A percentile compares a stretch with the other conserved stretches of the same genome.
phyloP scores from a whole-genome alignment of 257 asterid genomes.

The Rauvolfia tetraphylla region DNA sequence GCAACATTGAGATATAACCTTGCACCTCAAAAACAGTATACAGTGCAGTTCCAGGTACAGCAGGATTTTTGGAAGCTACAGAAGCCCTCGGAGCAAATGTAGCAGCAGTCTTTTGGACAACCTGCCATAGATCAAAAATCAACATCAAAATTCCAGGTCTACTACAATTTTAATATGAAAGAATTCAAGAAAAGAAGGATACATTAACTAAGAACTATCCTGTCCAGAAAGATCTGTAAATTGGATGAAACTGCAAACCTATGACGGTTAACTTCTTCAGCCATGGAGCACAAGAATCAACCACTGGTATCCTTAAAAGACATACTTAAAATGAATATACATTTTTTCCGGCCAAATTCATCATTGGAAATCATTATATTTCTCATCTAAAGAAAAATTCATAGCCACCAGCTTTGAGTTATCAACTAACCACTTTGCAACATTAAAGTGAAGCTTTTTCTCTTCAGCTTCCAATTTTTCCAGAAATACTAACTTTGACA shows the following conservation, averaged over 20 bases:
- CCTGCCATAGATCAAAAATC: slow-evolving; percentile 40
- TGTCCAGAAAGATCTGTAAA: background rate
- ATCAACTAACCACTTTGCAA: background rate
- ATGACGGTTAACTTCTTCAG: background rate
- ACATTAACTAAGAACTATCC: background rate
- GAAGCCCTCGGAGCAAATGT: slow-evolving; percentile 98
- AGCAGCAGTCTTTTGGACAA: slow-evolving; percentile 92
- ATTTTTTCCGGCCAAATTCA: background rate
- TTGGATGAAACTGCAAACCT: background rate
- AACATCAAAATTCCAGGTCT: background rate
- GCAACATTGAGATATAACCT: slow-evolving; percentile 59
- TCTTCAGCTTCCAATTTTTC: background rate
- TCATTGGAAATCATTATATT: background rate
- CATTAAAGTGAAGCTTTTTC: background rate
- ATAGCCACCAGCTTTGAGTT: background rate
- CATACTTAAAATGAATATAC: background rate
- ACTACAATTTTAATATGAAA: background rate
- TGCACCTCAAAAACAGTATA: slow-evolving; percentile 91
- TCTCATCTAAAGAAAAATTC: background rate
- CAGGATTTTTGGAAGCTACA: slow-evolving; percentile 79
- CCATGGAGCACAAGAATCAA: no score
- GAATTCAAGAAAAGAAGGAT: background rate
- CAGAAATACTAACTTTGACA: background rate
- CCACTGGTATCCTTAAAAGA: no score
- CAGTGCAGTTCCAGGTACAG: slow-evolving; percentile 67